These are phyloP conservation scores for Solanum aculeatissimum DNA, from an alignment of 305 asterid species.

Conservation along the genomic window DNA sequence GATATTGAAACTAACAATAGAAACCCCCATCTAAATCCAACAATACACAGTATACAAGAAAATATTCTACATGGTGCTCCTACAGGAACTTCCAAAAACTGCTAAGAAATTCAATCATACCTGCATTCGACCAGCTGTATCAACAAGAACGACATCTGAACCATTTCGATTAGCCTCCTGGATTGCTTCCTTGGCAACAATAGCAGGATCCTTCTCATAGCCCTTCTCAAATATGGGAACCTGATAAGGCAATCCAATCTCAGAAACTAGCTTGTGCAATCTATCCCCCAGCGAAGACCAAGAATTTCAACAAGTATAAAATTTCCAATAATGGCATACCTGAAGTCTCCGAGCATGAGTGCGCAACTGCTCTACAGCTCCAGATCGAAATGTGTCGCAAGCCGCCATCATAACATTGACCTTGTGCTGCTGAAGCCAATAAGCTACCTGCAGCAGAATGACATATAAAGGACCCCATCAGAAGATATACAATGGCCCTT, in stretches of 20 bases:
- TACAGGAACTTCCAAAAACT: not conserved
- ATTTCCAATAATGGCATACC: slow-evolving; percentile 25
- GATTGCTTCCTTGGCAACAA: slow-evolving; percentile 95
- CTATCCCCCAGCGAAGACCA: not conserved
- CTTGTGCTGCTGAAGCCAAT: slow-evolving; percentile 91
- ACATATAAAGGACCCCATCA: not conserved
- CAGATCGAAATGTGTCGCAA: slow-evolving; percentile 96
- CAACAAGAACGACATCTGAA: slow-evolving; percentile 92
- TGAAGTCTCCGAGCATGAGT: slow-evolving; percentile 96
- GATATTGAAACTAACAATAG: not conserved
- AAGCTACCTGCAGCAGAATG: slow-evolving; percentile 56
- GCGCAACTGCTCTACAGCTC: slow-evolving; percentile 97
- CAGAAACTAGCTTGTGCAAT: not conserved
- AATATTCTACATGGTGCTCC: not conserved
- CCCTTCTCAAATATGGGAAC: slow-evolving; percentile 97
- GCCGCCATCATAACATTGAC: slow-evolving; percentile 94
- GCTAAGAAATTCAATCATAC: slow-evolving; percentile 12
- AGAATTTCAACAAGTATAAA: not conserved
- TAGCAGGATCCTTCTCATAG: slow-evolving; percentile 94
- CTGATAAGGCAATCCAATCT: slow-evolving; percentile 17
- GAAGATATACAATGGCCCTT: not conserved
- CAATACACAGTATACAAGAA: not conserved
- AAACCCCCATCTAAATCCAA: not conserved
- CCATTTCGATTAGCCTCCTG: slow-evolving; percentile 84
- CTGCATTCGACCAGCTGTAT: slow-evolving; percentile 99